These are phyloP conservation scores for Pilatotrama ljubarskyi DNA, from an alignment of 768 basidiomycete genomes.

Conservation along the genomic window DNA sequence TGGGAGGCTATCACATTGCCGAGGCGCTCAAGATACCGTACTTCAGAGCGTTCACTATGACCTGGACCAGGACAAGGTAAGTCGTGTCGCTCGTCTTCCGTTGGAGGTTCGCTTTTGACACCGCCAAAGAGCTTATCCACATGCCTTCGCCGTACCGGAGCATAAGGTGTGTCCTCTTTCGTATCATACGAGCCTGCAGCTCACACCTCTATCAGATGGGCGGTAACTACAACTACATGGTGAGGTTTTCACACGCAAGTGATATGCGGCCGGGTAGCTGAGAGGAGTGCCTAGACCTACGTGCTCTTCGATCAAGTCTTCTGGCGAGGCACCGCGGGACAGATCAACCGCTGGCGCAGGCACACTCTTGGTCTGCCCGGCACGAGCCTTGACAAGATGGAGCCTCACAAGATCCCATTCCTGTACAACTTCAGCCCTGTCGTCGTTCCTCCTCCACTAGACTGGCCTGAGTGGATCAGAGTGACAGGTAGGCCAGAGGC, in stretches of 20 bases:
- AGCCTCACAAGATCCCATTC: constrained; percentile 97
- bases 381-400: constrained; percentile 93
- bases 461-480: constrained; percentile 99
- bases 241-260: constrained; percentile 27
- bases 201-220: constrained; percentile 64
- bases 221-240: constrained; percentile 98
- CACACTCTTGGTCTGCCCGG: constrained; percentile 71
- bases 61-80: constrained; percentile 89
- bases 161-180: constrained; percentile 61
- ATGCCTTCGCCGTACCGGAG: constrained; percentile 97
- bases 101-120: not conserved
- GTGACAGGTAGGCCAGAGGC: constrained; percentile 63
- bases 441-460: constrained; percentile 88
- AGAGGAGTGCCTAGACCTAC: constrained; percentile 58
- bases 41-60: constrained; percentile 96
- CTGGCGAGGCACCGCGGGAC: constrained; percentile 92
- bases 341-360: constrained; percentile 92
- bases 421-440: constrained; percentile 95
- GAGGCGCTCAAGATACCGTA: constrained; percentile 93
- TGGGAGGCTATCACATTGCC: constrained; percentile 97
- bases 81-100: not conserved
- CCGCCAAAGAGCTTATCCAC: constrained; percentile 81
- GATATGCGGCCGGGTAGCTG: constrained; percentile 2
- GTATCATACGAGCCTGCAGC: not conserved
- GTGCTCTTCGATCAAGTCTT: constrained; percentile 98